Conservation (phyloP, 202 grass and related monocot genomes). For the Miscanthus sacchariflorus region DNA sequence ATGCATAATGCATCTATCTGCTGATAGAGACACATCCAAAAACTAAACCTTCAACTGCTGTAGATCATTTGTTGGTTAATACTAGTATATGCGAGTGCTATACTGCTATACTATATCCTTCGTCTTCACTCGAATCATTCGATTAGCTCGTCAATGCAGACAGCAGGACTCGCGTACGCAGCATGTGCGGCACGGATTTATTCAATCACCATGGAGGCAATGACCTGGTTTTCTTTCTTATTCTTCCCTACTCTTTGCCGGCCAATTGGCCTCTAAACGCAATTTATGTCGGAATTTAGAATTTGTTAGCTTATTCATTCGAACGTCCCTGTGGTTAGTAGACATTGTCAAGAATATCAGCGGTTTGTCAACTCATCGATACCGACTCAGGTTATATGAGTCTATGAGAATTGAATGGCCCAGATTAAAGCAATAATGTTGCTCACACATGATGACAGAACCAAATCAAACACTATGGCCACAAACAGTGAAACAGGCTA, state of each 20-base stretch:
- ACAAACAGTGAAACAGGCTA: no score
- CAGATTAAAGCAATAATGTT: not conserved
- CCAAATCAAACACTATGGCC: no score
- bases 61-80: not conserved
- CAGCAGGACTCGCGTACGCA: constrained; percentile 41
- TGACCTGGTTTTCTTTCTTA: not conserved
- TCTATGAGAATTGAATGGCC: not conserved
- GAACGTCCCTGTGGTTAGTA: not conserved
- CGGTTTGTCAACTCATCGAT: not conserved
- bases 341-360: not conserved
- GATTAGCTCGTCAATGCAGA: constrained; percentile 44
- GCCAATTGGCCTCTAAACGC: constrained; percentile 2
- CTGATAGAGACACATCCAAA: not conserved
- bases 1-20: not conserved
- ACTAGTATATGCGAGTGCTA: not conserved
- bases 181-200: constrained; percentile 49
- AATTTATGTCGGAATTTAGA: constrained; percentile 31
- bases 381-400: not conserved
- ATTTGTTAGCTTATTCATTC: not conserved
- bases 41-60: not conserved
- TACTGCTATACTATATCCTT: not conserved
- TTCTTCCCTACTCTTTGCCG: not conserved
- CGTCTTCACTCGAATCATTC: constrained; percentile 12
- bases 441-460: no score
- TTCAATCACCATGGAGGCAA: not conserved